Evolutionary conservation across 192 early-diverging fungal species (phyloP).

Genomic region (Tieghemiomyces parasiticus): DNA sequence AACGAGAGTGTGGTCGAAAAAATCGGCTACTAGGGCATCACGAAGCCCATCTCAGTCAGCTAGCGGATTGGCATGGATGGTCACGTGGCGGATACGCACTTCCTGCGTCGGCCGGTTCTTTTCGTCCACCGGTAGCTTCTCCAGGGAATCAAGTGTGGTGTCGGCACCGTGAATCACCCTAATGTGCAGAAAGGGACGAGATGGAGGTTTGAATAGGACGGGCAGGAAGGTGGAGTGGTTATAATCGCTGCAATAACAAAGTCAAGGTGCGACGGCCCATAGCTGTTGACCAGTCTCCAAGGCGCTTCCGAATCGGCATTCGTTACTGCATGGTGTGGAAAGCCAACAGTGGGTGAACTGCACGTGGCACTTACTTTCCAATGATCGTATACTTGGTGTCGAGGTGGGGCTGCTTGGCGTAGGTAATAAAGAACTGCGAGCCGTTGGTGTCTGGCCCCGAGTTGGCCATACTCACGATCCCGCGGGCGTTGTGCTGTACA

Average conservation of each 20-base stretch:
- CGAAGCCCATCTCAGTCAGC: too few species aligned
- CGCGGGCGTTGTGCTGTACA: constrained; percentile 63
- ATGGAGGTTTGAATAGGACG: too few species aligned
- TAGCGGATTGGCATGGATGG: constrained; percentile 90
- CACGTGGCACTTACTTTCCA: constrained; percentile 50
- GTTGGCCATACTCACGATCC: constrained; percentile 88
- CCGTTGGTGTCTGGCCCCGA: constrained; percentile 77
- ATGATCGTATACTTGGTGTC: constrained; percentile 88
- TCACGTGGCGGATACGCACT: constrained; percentile 54
- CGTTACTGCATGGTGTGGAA: too few species aligned
- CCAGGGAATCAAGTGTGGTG: constrained; percentile 66
- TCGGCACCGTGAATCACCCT: constrained; percentile 80
- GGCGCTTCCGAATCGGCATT: too few species aligned
- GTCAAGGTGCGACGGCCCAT: too few species aligned
- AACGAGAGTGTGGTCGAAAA: too few species aligned
- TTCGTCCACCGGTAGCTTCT: constrained; percentile 71
- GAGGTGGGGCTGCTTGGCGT: constrained; percentile 69
- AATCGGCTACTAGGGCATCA: too few species aligned
- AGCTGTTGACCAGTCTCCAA: too few species aligned
- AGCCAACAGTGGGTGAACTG: too few species aligned
- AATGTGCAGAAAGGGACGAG: too few species aligned
- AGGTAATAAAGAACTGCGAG: constrained; percentile 88
- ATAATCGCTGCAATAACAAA: too few species aligned
- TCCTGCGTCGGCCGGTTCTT: constrained; percentile 69
- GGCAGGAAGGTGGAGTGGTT: too few species aligned